Conservation (phyloP, 495 filamentous ascomycete species). For the Xylaria flabelliformis region DNA sequence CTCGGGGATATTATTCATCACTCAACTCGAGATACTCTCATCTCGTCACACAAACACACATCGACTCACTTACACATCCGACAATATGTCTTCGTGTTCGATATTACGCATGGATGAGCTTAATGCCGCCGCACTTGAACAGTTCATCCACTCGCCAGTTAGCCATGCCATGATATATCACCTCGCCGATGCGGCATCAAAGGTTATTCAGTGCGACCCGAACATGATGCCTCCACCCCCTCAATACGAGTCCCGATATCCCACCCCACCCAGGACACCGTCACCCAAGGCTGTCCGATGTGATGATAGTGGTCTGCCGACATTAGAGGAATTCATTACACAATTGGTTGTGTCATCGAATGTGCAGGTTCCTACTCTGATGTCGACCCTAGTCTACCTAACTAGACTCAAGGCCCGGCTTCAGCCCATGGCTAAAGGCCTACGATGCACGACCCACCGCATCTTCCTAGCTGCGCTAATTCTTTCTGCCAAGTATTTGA, state of each 20-base stretch:
- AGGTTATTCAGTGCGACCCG: constrained; percentile 90
- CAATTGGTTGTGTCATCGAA: constrained; percentile 90
- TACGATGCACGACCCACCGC: constrained; percentile 95
- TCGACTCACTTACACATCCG: constrained; percentile 10
- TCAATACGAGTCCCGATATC: constrained; percentile 60
- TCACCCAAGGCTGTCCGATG: constrained; percentile 58
- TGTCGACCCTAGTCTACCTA: constrained; percentile 95
- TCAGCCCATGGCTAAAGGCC: constrained; percentile 93
- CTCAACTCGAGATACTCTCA: constrained; percentile 24
- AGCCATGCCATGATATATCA: constrained; percentile 83
- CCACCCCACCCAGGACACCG: constrained; percentile 73
- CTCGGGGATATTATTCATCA: constrained; percentile 20
- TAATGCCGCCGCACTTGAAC: constrained; percentile 84
- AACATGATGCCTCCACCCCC: constrained; percentile 51
- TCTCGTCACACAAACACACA: constrained; percentile 33
- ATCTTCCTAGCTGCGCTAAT: constrained; percentile 96
- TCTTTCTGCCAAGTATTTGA: constrained; percentile 93
- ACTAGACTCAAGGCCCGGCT: constrained; percentile 80
- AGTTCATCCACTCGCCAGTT: constrained; percentile 85
- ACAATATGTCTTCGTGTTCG: constrained; percentile 48
- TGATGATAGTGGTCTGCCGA: constrained; percentile 64
- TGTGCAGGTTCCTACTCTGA: constrained; percentile 95
- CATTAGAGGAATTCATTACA: constrained; percentile 87
- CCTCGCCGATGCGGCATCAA: constrained; percentile 79
- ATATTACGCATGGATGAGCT: constrained; percentile 51